Base-by-base conservation (phyloP, 257 asterid species). In the Nyctanthes arbortristis region DNA sequence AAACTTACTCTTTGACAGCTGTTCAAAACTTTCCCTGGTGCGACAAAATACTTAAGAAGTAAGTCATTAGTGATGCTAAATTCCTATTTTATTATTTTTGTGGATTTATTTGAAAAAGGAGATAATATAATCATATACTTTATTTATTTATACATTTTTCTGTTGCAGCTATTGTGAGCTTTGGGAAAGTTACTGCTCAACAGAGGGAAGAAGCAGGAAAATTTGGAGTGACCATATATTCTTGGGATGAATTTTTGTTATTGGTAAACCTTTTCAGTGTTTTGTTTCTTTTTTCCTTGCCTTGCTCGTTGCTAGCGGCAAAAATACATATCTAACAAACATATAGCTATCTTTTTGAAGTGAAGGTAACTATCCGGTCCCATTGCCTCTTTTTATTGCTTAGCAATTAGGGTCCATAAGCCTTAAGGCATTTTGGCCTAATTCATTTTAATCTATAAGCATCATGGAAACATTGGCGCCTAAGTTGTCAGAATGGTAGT, bases 221-320 rank as follows among this genome's bases (percentile, higher is more conserved):
- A 18, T 78, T 57, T 79, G 95, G 87, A 34, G 84, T 79, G 71
- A 64, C 83, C 65, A 82, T 84, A 36, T 82, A 84, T 88, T 79
- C 97, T 59, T 93, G 98, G 98, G 84, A 85, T 65, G 92, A 93
- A 34, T 90, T 90, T 81, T 63, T 90, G 74, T 80, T 80, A 73
- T 34, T 82, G 89, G 98, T 93, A 79, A 78, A 92, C 74, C 73
- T 33, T 73, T 67, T 33, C 59, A 30, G 32, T 58, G 49, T 68
- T 20, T 66, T 64, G 28, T 49, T 63, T 65, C 39, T 65, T 58
- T 72, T 72, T 63, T 68, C 35, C 22, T 66, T 47, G 74, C 49
- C 58, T 37, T 31, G 61, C 31, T 37, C 28, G n/a, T 66, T 65
- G 43, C n/a, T 52, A 52, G 30, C 24, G 31, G 59, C 31, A 20